These are phyloP conservation scores for Thelonectria rubi DNA, from an alignment of 2,329 filamentous ascomycete genomes.

Conservation along the genomic window DNA sequence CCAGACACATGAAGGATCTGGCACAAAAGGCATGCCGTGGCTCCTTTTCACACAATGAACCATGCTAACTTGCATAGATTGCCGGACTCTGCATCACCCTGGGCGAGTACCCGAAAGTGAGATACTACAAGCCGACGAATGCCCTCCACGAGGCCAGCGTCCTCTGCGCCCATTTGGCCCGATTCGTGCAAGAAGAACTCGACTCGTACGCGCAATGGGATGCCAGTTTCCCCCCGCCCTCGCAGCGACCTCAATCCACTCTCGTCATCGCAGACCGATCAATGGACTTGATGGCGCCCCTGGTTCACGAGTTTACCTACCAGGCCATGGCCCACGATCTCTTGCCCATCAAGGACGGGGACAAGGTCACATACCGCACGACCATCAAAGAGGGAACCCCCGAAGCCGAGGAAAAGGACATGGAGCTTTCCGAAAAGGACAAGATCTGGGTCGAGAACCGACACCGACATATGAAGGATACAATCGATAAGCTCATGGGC, in stretches of 20 bases:
- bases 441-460: constrained; percentile 95
- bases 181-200: constrained; percentile 90
- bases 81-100: constrained; percentile 82
- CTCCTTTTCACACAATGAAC: not conserved
- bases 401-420: constrained; percentile 82
- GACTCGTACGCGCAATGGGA: constrained; percentile 89
- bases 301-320: constrained; percentile 97
- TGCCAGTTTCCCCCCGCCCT: constrained; percentile 83
- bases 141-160: constrained; percentile 88
- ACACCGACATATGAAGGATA: constrained; percentile 97
- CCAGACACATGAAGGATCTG: constrained; percentile 81
- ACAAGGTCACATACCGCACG: constrained; percentile 88
- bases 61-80: constrained; percentile 42
- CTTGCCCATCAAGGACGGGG: constrained; percentile 84
- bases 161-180: constrained; percentile 85
- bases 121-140: constrained; percentile 83
- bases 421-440: constrained; percentile 91
- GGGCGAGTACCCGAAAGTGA: constrained; percentile 93
- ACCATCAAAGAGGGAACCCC: constrained; percentile 76
- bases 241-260: constrained; percentile 79
- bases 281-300: constrained; percentile 88
- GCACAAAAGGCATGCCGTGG: constrained; percentile 78
- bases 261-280: constrained; percentile 90
- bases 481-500: constrained; percentile 89
- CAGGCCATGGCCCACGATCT: constrained; percentile 98